These are phyloP conservation scores for Verticillium alfalfae DNA, from an alignment of 2,329 filamentous ascomycete species.

Conservation along the genomic window DNA sequence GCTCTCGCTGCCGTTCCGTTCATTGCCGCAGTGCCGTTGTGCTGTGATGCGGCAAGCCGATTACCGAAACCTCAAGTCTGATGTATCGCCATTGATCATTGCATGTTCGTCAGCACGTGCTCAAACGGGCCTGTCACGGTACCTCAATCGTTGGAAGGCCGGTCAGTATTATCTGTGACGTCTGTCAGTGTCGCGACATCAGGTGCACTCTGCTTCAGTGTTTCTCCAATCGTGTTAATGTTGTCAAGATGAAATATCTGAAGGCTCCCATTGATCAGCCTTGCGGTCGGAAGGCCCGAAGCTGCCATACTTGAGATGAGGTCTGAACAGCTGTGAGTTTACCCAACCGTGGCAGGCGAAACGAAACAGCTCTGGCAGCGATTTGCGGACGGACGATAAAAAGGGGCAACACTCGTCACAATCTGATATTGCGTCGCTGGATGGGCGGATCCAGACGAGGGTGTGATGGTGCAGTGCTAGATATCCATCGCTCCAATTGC, in stretches of 20 bases:
- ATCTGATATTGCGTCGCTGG: not conserved
- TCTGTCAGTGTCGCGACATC: not conserved
- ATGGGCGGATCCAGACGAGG: not conserved
- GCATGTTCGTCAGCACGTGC: not conserved
- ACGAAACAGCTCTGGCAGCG: not conserved
- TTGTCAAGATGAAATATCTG: not conserved
- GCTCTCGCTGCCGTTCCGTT: not conserved
- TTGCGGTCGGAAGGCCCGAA: not conserved
- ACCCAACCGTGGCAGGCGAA: not conserved
- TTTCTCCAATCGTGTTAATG: not conserved
- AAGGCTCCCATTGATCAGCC: not conserved
- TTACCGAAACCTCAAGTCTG: not conserved
- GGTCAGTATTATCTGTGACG: not conserved
- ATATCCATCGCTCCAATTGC: not conserved
- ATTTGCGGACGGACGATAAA: not conserved
- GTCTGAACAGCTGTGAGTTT: not conserved
- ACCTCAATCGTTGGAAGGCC: not conserved
- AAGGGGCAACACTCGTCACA: not conserved
- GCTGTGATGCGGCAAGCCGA: not conserved
- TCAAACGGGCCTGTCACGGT: not conserved
- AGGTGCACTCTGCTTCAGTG: not conserved
- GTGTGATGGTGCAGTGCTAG: not conserved
- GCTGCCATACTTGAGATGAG: not conserved
- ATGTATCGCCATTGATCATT: not conserved
- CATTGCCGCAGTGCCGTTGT: not conserved